phyloP scores from a whole-genome alignment of 2,329 filamentous ascomycete genomes.

The Sclerotinia glacialis region DNA sequence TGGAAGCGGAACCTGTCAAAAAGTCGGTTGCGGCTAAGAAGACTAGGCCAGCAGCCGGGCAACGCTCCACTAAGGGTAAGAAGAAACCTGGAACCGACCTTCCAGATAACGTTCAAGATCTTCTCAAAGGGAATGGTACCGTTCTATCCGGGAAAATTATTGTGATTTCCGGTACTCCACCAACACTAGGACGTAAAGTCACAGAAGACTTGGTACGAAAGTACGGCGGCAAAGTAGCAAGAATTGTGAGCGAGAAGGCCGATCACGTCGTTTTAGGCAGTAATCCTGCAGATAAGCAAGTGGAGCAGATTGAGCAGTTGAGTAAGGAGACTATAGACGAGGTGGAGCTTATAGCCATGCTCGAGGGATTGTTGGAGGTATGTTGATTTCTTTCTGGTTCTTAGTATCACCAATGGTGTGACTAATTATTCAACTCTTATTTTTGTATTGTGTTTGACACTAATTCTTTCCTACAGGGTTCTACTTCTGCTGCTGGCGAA shows the following conservation, averaged over 20 bases:
- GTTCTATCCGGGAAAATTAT: constrained; percentile 24
- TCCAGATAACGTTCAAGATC: constrained; percentile 27
- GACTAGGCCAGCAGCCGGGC: constrained; percentile 30
- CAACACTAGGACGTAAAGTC: constrained; percentile 29
- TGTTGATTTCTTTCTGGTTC: not conserved
- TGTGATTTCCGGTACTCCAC: constrained; percentile 31
- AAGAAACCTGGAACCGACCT: constrained; percentile 24
- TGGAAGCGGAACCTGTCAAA: not conserved
- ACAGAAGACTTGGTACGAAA: constrained; percentile 27
- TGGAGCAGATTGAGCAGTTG: constrained; percentile 29
- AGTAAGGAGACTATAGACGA: constrained; percentile 28
- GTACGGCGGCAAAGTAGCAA: constrained; percentile 31
- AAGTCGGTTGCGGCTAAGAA: constrained; percentile 20
- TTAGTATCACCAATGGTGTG: too few relatives aligned
- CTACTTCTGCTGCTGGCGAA: not conserved
- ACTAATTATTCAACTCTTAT: not conserved
- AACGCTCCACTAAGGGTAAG: constrained; percentile 29
- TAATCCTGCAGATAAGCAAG: constrained; percentile 33
- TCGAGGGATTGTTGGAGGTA: constrained; percentile 22
- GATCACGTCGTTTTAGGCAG: constrained; percentile 32
- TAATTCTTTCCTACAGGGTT: not conserved
- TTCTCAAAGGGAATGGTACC: constrained; percentile 25
- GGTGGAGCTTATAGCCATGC: constrained; percentile 26
- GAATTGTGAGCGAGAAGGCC: constrained; percentile 31
- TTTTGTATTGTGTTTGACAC: not conserved